phyloP scores from a whole-genome alignment of 129 eudicot species.

The Helianthus annuus region DNA sequence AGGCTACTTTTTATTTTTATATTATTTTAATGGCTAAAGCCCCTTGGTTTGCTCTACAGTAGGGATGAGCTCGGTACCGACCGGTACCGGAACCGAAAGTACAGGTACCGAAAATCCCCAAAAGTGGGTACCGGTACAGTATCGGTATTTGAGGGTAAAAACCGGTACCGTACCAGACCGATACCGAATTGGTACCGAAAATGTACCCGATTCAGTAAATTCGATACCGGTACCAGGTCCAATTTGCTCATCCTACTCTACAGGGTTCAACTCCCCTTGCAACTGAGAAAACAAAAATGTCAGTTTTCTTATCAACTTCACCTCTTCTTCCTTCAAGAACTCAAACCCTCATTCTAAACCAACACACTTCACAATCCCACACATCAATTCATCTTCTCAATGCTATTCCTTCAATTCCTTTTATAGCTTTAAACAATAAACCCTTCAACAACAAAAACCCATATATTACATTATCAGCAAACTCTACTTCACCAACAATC shows the following conservation, averaged over 20 bases:
- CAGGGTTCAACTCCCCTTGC: constrained; percentile 22
- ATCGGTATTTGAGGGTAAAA: too few species aligned
- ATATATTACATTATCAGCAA: constrained; percentile 35
- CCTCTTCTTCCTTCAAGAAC: constrained; percentile 38
- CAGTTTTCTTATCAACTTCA: constrained; percentile 52
- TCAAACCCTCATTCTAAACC: constrained; percentile 30
- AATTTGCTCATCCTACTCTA: too few species aligned
- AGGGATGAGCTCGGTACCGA: too few species aligned
- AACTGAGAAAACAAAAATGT: constrained; percentile 34
- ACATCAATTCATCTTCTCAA: constrained; percentile 26
- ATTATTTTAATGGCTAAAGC: not conserved
- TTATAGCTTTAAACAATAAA: constrained; percentile 27
- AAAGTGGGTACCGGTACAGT: too few species aligned
- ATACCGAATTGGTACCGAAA: too few species aligned
- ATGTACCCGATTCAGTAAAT: too few species aligned
- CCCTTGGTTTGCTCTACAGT: not conserved
- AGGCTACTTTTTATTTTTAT: too few species aligned
- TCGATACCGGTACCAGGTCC: too few species aligned
- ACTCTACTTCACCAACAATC: constrained; percentile 37
- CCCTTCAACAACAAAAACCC: constrained; percentile 22
- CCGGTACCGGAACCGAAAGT: too few species aligned
- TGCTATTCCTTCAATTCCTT: constrained; percentile 10
- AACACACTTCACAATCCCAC: constrained; percentile 15
- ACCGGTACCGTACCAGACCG: too few species aligned
- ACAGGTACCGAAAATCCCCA: too few species aligned